Base-by-base conservation (phyloP, 345 rosid genomes). In the Carallia brachiata region DNA sequence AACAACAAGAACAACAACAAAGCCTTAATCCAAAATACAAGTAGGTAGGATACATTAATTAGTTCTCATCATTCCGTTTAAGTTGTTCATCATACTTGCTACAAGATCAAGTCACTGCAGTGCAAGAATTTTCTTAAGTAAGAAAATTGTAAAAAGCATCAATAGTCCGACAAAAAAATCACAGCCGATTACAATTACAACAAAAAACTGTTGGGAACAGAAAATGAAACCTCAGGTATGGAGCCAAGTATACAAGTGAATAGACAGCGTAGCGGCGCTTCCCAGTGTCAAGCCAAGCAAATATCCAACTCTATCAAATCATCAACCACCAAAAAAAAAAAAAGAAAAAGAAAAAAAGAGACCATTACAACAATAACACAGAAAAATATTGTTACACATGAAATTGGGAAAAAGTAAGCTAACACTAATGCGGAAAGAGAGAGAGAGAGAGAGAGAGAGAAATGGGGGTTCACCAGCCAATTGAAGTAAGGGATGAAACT, bases 231-330 rank as follows among this genome's bases (percentile, higher is more conserved):
- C 92, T 92, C 52, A 95, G 30, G 69, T 92, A 95, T 6, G 99
- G 97, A 78, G 86, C 86, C 81, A 95, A 78, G 82, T 95, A 95
- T 0, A 82, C 93, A 62, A 89, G 70, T 40, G 99, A 79, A 68
- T 87, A 92, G 17, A 88, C 77, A 19, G 91, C 91, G 68, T 92
- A 95, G 15, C 92, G 90, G 57, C 96, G 80, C 70, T 83, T 90
- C 47, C 93, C 96, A 0, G 97, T 89, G 75, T 95, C 99, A 77
- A 92, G 93, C 96, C 97, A 92, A 17, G 99, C 99, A 74, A 95
- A 95, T 19, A 95, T 86, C 99, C 99, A 95, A 78, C 97, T 82
- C 99, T 95, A 70, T 10, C 28, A 66, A 63, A 44, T 44, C 50
- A 44, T 44, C n/a, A 37, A 47, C n/a, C 69, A 36, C 23, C 23